Evolutionary conservation across 805 yeast genomes (phyloP), one percentile per base, ranked within the genome.

Genomic region (Nakazawaea pomicola): DNA sequence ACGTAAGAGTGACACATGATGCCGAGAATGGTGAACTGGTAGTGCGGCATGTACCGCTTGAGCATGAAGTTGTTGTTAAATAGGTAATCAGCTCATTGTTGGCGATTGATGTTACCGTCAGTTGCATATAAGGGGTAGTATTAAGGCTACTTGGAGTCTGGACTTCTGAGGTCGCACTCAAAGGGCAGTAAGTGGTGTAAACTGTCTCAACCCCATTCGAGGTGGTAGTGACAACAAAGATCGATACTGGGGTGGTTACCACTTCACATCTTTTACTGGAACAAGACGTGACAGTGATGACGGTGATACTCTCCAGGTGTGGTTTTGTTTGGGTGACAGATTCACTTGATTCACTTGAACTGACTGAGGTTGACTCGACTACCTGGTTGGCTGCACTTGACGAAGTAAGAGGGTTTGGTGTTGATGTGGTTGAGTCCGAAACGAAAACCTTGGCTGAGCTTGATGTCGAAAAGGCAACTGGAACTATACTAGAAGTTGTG

Each of bases 341-440:
- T 23, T 23, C 27, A 23, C 11, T 11, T 23, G 27, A 23, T 23
- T 23, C 27, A 12, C 50, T 29, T 58, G 51, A 30, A n/a, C 31
- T 28, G 31, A 56, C 44, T 29, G 71, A 70, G 25, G 7, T 10
- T 23, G 10, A 23, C n/a, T n/a, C n/a, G n/a, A n/a, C n/a, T n/a
- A n/a, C n/a, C n/a, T n/a, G n/a, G n/a, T n/a, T n/a, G n/a, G n/a
- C n/a, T n/a, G n/a, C n/a, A n/a, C n/a, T n/a, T n/a, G n/a, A n/a
- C n/a, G 25, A 23, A 23, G 46, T 68, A 64, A 54, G 62, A 63
- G 10, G 70, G 16, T 43, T 44, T 12, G 41, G 37, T 5, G 62
- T 54, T 4, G 55, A 51, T 5, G 65, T 58, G 16, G 58, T 52
- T 33, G 67, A 57, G 63, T 14, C 68, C 62, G 59, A 61, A 72